Conservation (phyloP, 2,329 filamentous ascomycete species). For the Verticillium nonalfalfae region DNA sequence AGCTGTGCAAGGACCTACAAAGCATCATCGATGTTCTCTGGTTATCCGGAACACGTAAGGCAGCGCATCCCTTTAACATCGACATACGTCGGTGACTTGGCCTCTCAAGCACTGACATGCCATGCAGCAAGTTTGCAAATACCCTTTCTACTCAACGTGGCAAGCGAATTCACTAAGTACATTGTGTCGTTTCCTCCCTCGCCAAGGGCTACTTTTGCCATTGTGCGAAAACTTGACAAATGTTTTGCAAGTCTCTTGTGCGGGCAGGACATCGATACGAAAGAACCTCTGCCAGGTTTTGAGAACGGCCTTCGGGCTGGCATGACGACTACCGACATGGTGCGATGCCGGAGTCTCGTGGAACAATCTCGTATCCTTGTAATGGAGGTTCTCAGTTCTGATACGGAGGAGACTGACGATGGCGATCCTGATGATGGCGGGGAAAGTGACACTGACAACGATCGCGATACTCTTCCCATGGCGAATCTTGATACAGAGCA, state of each 20-base stretch:
- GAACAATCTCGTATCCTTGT: constrained; percentile 68
- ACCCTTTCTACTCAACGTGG: constrained; percentile 75
- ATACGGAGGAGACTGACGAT: constrained; percentile 14
- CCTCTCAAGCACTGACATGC: not conserved
- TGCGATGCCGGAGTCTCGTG: constrained; percentile 75
- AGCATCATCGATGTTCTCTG: constrained; percentile 74
- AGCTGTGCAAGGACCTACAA: constrained; percentile 70
- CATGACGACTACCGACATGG: constrained; percentile 76
- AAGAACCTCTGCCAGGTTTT: constrained; percentile 64
- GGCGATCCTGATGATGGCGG: constrained; percentile 24
- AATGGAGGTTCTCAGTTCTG: constrained; percentile 56
- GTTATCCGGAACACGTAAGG: constrained; percentile 78
- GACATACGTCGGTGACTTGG: not conserved
- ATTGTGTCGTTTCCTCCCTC: constrained; percentile 65
- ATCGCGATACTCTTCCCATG: constrained; percentile 18
- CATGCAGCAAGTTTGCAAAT: constrained; percentile 67
- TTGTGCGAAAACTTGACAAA: constrained; percentile 74
- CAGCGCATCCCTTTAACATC: not conserved
- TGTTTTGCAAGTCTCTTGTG: constrained; percentile 72
- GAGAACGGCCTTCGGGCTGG: constrained; percentile 54
- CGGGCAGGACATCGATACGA: constrained; percentile 60
- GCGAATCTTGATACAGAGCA: constrained; percentile 29
- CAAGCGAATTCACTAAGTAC: constrained; percentile 65
- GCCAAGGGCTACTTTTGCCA: constrained; percentile 60
- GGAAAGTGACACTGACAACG: constrained; percentile 11